Percentiles rank a stretch among this genome's conserved stretches.
Evolutionary conservation across 495 filamentous ascomycete species (phyloP).

Genomic region (Aspergillus haitiensis): DNA sequence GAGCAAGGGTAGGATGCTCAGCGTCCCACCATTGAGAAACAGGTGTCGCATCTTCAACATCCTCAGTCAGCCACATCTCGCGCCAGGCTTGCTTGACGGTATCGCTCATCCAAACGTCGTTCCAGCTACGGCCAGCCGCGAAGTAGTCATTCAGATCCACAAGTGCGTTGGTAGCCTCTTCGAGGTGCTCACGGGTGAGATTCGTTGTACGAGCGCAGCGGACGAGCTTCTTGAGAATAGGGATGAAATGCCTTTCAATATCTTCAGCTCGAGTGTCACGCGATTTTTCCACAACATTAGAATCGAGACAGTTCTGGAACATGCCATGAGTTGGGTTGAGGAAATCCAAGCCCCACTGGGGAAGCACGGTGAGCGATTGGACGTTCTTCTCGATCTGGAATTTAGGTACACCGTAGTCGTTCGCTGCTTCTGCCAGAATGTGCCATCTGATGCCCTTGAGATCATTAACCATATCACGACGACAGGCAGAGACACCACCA

Average conservation of each 20-base stretch:
- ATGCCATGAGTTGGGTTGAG: slow-evolving; percentile 61
- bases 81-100: slow-evolving; percentile 58
- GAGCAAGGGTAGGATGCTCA: slow-evolving; percentile 55
- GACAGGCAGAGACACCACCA: slow-evolving; percentile 65
- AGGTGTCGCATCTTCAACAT: slow-evolving; percentile 51
- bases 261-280: slow-evolving; percentile 49
- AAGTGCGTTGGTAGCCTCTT: slow-evolving; percentile 55
- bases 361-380: slow-evolving; percentile 61
- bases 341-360: slow-evolving; percentile 64
- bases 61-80: slow-evolving; percentile 57
- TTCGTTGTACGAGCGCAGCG: slow-evolving; percentile 52
- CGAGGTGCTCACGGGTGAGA: slow-evolving; percentile 48
- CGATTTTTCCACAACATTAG: slow-evolving; percentile 55
- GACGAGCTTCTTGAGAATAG: slow-evolving; percentile 57
- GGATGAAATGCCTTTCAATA: slow-evolving; percentile 58
- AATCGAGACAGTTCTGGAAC: slow-evolving; percentile 60
- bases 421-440: slow-evolving; percentile 62
- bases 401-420: slow-evolving; percentile 63
- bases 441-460: slow-evolving; percentile 61
- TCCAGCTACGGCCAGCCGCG: slow-evolving; percentile 57
- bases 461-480: slow-evolving; percentile 63
- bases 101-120: slow-evolving; percentile 60
- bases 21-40: slow-evolving; percentile 54
- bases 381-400: slow-evolving; percentile 65
- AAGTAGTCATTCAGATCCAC: slow-evolving; percentile 62